Base-by-base conservation (phyloP, 495 filamentous ascomycete genomes). In the Penicillium manginii region DNA sequence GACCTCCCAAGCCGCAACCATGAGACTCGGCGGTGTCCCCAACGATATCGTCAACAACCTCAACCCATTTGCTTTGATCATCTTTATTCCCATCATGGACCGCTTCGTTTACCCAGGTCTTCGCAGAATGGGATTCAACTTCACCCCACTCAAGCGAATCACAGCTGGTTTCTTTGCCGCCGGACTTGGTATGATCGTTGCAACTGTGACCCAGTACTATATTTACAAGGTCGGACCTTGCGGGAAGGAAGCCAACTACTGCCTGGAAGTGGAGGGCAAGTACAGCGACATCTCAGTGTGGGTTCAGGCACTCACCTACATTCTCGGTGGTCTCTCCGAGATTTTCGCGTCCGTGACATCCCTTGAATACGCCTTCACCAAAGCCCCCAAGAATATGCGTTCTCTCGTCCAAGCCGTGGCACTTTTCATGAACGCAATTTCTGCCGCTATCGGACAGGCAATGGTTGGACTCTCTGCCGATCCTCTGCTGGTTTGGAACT, bases 31-130 rank as follows among this genome's bases (percentile, higher is more conserved):
- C 48, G 87, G 88, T 12, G 82, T 91, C 0, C 91, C 91, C 51
- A 91, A 93, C 73, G 91, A 94, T 65, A 80, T 93, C 23, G 77
- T 93, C 63, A 83, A 82, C 61, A 94, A 93, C 68, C 81, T 94
- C 29, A 86, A 93, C 68, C 89, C 91, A 12, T 76, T 93, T 56
- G 79, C 88, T 2, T 73, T 93, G 37, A 82, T 93, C 68, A 89
- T 94, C 70, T 82, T 92, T 59, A 91, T 93, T 54, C 91, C 91
- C 9, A 81, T 93, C 54, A 79, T 83, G 60, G 91, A 94, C 64
- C 72, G 79, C 11, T 32, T 90, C 52, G 29, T 93, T 51, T 94
- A 92, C 68, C 91, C 91, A 0, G 64, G 66, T 7, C 73, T 93
- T 14, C 84, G 88, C 52, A 84, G 80, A 43, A 60, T 75, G 17